Base-by-base conservation (phyloP, 2,329 filamentous ascomycete species). In the Cladosporium oxysporum region DNA sequence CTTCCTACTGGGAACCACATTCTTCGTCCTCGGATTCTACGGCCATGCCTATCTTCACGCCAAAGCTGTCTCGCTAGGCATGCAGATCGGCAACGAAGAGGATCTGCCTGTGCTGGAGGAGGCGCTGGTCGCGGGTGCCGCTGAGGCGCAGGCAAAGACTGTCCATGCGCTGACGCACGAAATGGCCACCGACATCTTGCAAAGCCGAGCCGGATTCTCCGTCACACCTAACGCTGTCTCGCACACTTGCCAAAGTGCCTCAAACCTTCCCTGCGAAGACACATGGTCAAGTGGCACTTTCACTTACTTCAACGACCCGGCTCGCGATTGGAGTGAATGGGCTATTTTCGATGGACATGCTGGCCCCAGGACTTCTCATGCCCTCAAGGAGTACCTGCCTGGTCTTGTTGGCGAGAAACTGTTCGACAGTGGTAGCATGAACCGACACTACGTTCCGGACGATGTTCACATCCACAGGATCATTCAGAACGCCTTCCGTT, bases 341-440 rank as follows among this genome's bases (percentile, higher is more conserved):
- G 76, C 69, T 10, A 74, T 81, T 31, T 81, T 79, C 47, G 80
- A 81, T 62, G 80, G 80, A 1, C 80, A 82, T 71, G 75, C 75
- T 50, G 76, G 76, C 18, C 67, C 71, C 4, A 66, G 70, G 10
- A 77, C 75, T 12, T 67, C 76, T 3, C 64, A 72, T 8, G 31
- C 73, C 11, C 69, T 78, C 2, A 69, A 70, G 61, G 66, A 72
- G 10, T 23, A 64, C 5, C 52, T 77, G 16, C 68, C 72, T 10
- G 44, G 59, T 33, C 28, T 70, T 14, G 70, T 77, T 5, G 70
- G 72, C 2, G 55, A 68, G 14, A 57, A 62, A 2, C 55, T 77
- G 3, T 61, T 49, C 35, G 58, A 69, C 2, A 67, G 66, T 8
- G 68, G 67, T 1, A 72, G 69, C 63, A 66, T 73, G 59, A 33